Evolutionary conservation across 176 grass and related monocot species (phyloP), one percentile per base, ranked within the genome.

Genomic region (Poa annua): DNA sequence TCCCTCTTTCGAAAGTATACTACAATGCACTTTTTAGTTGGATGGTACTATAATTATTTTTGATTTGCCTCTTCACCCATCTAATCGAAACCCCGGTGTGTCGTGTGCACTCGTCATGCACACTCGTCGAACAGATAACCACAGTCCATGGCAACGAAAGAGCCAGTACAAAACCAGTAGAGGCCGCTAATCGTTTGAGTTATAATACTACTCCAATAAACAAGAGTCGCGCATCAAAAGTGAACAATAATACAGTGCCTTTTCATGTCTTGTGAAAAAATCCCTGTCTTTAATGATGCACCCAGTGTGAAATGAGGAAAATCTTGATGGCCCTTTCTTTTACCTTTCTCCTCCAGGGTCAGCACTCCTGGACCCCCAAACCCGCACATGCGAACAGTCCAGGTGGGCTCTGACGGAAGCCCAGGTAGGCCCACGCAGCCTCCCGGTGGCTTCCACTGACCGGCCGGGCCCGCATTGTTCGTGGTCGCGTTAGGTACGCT

Each of bases 401-500:
- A 57, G 80, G 88, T 86, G 88, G 84, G 88, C 75, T 83, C 68
- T 52, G 57, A 68, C 50, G 48, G 26, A 13, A 67, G 50, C 75
- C 66, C 75, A 79, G 35, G 2, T 14, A 60, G 80, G 80, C 80
- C 84, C 67, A 72, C 75, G 39, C 63, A 24, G n/a, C 51, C 62
- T 26, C 53, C 49, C 8, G 0, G 5, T 39, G 10, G 6, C 6
- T 51, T 32, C 33, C 2, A n/a, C 86, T 89, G 62, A 62, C 47
- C 13, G 0, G 1, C 0, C 1, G 84, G 84, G 21, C 74, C 67
- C 16, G 0, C 17, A 2, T 5, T 7, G 14, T 59, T 64, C 21
- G 88, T 90, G 57, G 34, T 5, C 5, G 84, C 3, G 75, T 84
- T 80, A 87, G 88, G 84, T 86, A 72, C 32, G 52, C 47, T 83